Evolutionary conservation across 2,329 filamentous ascomycete species (phyloP).

Genomic region (Colletotrichum sp.): DNA sequence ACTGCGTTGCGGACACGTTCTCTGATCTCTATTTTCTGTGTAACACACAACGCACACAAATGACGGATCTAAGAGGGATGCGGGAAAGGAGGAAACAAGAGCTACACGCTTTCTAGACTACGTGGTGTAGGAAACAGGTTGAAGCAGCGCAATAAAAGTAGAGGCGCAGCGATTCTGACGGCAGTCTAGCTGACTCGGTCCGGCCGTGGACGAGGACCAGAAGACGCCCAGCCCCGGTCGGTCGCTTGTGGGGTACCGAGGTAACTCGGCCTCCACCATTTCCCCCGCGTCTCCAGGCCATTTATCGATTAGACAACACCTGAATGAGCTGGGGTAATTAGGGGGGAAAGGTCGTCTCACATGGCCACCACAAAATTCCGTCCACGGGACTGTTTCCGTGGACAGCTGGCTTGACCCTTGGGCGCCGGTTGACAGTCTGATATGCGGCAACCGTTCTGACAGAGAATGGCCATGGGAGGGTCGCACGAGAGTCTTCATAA

Average conservation of each 20-base stretch:
- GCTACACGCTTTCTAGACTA: not conserved
- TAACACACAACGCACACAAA: not conserved
- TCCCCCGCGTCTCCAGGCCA: slow-evolving; percentile 17
- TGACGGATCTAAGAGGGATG: not conserved
- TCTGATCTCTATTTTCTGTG: not conserved
- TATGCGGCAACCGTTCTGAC: not conserved
- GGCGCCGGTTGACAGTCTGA: not conserved
- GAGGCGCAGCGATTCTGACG: not conserved
- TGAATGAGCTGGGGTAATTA: not conserved
- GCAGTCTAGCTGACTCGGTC: slow-evolving; percentile 19
- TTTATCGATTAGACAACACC: slow-evolving; percentile 1
- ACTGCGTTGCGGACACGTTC: not conserved
- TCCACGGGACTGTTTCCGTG: slow-evolving; percentile 11
- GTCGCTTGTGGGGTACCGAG: slow-evolving; percentile 7
- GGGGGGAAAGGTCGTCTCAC: not conserved
- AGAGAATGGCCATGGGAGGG: not conserved
- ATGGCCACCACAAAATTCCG: not conserved
- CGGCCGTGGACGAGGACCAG: not conserved
- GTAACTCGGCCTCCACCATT: slow-evolving; percentile 20
- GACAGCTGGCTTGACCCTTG: not conserved
- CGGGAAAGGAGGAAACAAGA: not conserved
- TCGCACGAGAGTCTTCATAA: not conserved
- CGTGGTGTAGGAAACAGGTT: not conserved
- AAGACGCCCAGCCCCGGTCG: slow-evolving; percentile 5
- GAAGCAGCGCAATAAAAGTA: not conserved